A percentile compares a stretch with the other conserved stretches of the same genome.
Evolutionary conservation across 768 basidiomycete genomes (phyloP).

Genomic region (Punctularia strigosozonata): DNA sequence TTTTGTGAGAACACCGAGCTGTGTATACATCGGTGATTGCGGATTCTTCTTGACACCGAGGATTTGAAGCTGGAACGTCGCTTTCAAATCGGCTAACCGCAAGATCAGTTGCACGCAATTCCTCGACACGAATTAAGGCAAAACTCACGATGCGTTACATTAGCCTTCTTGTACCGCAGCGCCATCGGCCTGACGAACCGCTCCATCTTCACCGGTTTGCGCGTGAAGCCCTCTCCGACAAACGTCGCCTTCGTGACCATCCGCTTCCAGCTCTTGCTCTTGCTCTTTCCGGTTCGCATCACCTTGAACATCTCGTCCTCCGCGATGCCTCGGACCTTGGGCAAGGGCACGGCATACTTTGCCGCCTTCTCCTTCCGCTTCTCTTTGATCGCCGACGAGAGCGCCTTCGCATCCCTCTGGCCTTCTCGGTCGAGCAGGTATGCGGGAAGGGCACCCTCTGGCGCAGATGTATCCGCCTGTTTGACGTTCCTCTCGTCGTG

Average conservation of each 20-base stretch:
- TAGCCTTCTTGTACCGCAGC: constrained; percentile 93
- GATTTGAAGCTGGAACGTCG: constrained; percentile 97
- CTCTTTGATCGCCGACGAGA: constrained; percentile 94
- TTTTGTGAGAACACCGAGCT: constrained; percentile 94
- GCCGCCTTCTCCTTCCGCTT: constrained; percentile 98
- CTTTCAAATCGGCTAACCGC: constrained; percentile 79
- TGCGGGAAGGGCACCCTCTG: constrained; percentile 87
- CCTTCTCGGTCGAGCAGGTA: constrained; percentile 95
- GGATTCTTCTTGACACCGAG: constrained; percentile 99
- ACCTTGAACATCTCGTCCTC: constrained; percentile 99
- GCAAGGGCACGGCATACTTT: constrained; percentile 92
- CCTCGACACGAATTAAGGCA: neutral
- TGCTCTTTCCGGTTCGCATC: constrained; percentile 93
- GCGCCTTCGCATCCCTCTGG: constrained; percentile 96
- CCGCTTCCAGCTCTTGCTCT: constrained; percentile 95
- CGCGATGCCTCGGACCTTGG: constrained; percentile 94
- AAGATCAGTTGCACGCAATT: neutral
- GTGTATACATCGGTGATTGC: constrained; percentile 96
- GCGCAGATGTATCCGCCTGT: constrained; percentile 73
- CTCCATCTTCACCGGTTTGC: constrained; percentile 99
- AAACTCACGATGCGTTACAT: constrained; percentile 90
- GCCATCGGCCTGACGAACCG: constrained; percentile 97
- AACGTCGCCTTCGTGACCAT: constrained; percentile 99
- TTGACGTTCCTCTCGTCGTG: constrained; percentile 99
- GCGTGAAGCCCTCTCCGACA: constrained; percentile 94